phyloP scores from a whole-genome alignment of 768 basidiomycete genomes.

The Piloderma croceum region DNA sequence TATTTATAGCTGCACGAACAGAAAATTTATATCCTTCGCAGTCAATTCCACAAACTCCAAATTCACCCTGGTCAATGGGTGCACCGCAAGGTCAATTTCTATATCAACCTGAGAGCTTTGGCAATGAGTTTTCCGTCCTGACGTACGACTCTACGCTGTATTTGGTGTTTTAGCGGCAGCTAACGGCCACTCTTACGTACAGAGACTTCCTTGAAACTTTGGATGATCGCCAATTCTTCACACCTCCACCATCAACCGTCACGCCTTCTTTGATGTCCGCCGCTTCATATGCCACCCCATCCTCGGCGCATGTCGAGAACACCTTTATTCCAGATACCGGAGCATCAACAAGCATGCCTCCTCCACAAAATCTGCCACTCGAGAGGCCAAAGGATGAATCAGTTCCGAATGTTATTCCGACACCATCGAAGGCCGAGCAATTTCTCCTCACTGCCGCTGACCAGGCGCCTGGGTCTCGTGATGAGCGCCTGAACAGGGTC shows the following conservation, averaged over 20 bases:
- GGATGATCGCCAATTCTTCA: constrained; percentile 79
- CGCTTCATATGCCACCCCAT: constrained; percentile 17
- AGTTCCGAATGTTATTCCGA: constrained; percentile 53
- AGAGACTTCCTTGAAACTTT: constrained; percentile 88
- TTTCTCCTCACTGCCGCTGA: constrained; percentile 94
- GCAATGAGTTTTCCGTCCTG: constrained; percentile 78
- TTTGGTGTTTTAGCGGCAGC: constrained; percentile 1
- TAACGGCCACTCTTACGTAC: constrained; percentile 3
- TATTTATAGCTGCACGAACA: constrained; percentile 17
- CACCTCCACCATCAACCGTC: constrained; percentile 45
- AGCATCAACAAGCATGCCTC: constrained; percentile 7
- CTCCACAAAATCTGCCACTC: no score
- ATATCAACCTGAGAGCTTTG: constrained; percentile 68
- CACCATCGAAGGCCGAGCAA: constrained; percentile 76
- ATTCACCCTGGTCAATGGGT: constrained; percentile 51
- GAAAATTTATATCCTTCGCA: constrained; percentile 34
- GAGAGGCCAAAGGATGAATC: constrained; percentile 32
- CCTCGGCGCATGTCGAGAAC: constrained; percentile 5
- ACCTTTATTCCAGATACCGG: constrained; percentile 11
- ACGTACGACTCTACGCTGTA: constrained; percentile 41
- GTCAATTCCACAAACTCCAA: constrained; percentile 26
- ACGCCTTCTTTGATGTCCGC: constrained; percentile 46
- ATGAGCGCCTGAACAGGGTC: constrained; percentile 84
- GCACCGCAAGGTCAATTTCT: constrained; percentile 47
- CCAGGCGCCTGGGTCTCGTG: constrained; percentile 84